phyloP scores from a whole-genome alignment of 371 early-diverging fungal species.

The Mucor plumbeus region DNA sequence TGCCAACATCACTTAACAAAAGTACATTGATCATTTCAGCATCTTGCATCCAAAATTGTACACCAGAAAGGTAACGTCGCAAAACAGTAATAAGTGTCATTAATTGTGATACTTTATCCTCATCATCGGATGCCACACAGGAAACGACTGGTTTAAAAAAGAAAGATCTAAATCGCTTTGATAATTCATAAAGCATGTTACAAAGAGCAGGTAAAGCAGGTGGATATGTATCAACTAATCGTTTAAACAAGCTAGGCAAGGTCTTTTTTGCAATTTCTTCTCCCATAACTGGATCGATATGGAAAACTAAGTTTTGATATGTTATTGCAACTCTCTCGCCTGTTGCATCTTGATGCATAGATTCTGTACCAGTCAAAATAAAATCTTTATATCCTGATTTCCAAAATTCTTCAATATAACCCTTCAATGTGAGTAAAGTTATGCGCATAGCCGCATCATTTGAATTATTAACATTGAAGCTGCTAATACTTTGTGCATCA shows the following conservation, averaged over 20 bases:
- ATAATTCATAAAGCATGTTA: constrained; percentile 46
- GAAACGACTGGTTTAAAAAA: constrained; percentile 66
- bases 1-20: constrained; percentile 63
- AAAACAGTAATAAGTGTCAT: constrained; percentile 55
- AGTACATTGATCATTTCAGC: constrained; percentile 68
- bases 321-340: constrained; percentile 26
- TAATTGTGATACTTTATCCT: constrained; percentile 48
- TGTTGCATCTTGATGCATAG: constrained; percentile 34
- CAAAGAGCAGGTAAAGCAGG: constrained; percentile 40
- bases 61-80: constrained; percentile 56
- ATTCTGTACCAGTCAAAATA: constrained; percentile 34
- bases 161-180: constrained; percentile 37
- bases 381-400: constrained; percentile 38
- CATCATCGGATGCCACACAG: constrained; percentile 64
- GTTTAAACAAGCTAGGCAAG: constrained; percentile 38
- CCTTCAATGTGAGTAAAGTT: background rate
- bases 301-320: constrained; percentile 41
- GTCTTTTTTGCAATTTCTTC: constrained; percentile 41
- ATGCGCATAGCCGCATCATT: constrained; percentile 11
- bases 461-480: constrained; percentile 5
- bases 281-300: constrained; percentile 33
- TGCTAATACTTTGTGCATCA: constrained; percentile 5
- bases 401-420: constrained; percentile 52
- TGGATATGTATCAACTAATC: constrained; percentile 33
- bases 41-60: constrained; percentile 72